Evolutionary conservation across 331 rosid genomes (phyloP).

Genomic region (Rosa hybrid): DNA sequence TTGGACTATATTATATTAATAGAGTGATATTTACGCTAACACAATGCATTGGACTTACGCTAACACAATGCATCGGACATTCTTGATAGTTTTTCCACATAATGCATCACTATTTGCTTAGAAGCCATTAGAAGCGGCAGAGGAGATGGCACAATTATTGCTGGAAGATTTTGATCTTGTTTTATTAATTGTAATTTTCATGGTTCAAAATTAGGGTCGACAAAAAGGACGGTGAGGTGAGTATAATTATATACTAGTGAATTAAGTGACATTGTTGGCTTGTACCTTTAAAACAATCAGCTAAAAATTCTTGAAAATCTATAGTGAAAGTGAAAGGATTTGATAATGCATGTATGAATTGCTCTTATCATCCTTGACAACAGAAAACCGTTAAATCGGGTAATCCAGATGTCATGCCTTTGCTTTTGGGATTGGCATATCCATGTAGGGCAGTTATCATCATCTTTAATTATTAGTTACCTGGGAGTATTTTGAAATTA

Average conservation of each 20-base stretch:
- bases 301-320: neutral
- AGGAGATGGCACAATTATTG: slow-evolving; percentile 32
- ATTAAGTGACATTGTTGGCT: neutral
- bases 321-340: slow-evolving; percentile 20
- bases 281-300: neutral
- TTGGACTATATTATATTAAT: too few relatives aligned
- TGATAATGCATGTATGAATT: slow-evolving; percentile 23
- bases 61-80: neutral
- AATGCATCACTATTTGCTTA: neutral
- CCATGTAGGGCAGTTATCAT: neutral
- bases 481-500: neutral
- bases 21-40: too few relatives aligned
- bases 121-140: slow-evolving; percentile 46
- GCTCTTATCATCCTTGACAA: neutral
- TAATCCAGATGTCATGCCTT: slow-evolving; percentile 27
- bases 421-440: slow-evolving; percentile 30
- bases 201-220: neutral
- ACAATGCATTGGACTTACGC: neutral
- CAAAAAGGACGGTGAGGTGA: neutral
- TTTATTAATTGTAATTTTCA: neutral
- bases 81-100: neutral
- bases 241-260: neutral
- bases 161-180: neutral
- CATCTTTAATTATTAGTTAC: neutral
- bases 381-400: slow-evolving; percentile 33